phyloP scores from a whole-genome alignment of 139 green algal species.

The Spirogloea muscicola region DNA sequence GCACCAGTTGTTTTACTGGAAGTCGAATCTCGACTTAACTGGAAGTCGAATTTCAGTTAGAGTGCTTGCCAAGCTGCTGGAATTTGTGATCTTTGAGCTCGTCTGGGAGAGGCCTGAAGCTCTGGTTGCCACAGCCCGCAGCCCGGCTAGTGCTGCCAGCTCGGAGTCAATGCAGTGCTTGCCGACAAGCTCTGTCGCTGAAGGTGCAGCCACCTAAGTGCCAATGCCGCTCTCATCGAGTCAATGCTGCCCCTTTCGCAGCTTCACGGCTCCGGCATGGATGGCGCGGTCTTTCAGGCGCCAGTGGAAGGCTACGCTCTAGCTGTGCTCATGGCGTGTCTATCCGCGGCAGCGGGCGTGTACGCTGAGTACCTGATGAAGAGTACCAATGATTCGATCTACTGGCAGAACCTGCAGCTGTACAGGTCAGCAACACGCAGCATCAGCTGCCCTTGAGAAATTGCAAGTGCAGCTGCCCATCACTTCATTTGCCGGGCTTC shows the following conservation, averaged over 20 bases:
- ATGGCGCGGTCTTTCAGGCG: neutral
- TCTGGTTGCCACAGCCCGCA: too few relatives aligned
- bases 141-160: too few relatives aligned
- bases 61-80: neutral
- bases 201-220: neutral
- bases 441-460: neutral
- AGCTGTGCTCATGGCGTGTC: constrained; percentile 2
- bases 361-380: constrained; percentile 52
- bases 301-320: constrained; percentile 16
- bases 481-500: neutral
- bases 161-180: neutral
- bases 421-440: constrained; percentile 22
- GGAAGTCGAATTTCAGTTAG: neutral
- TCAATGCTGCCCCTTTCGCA: too few relatives aligned
- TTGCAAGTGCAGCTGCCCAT: neutral
- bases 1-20: too few relatives aligned
- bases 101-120: too few relatives aligned
- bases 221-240: too few relatives aligned
- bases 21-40: too few relatives aligned
- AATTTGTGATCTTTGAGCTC: too few relatives aligned
- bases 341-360: constrained; percentile 35
- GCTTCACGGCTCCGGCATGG: neutral
- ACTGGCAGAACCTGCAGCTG: constrained; percentile 55
- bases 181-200: neutral
- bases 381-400: constrained; percentile 37